phyloP scores from a whole-genome alignment of 169 alveolate species.

The Plasmodium gaboni region DNA sequence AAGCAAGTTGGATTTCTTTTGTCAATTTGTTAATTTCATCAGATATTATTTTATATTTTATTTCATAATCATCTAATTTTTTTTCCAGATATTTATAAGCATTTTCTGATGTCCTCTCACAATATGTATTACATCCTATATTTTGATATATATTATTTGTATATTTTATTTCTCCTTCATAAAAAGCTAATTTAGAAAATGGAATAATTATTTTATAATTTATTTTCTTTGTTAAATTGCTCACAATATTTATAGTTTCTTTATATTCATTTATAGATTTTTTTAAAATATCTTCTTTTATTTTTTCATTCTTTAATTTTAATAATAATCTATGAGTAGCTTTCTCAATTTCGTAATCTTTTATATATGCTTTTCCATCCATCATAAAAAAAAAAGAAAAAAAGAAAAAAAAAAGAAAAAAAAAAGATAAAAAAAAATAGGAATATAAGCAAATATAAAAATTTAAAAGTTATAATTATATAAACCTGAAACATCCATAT shows the following conservation, averaged over 20 bases:
- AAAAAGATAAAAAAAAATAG: too few species aligned
- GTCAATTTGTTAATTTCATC: slow-evolving; percentile 32
- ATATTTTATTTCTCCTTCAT: slow-evolving; percentile 66
- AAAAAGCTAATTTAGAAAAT: slow-evolving; percentile 54
- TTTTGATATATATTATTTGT: slow-evolving; percentile 53
- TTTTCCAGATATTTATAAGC: slow-evolving; percentile 27
- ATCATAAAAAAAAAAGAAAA: too few species aligned
- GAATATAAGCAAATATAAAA: too few species aligned
- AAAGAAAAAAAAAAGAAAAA: too few species aligned
- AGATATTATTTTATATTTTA: slow-evolving; percentile 22
- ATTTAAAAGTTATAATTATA: too few species aligned
- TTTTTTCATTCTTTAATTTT: slow-evolving; percentile 43
- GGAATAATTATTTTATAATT: slow-evolving; percentile 43
- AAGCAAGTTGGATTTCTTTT: slow-evolving; percentile 43
- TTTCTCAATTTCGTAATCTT: slow-evolving; percentile 37
- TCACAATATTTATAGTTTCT: slow-evolving; percentile 29
- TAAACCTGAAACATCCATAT: too few species aligned
- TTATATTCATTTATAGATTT: slow-evolving; percentile 39
- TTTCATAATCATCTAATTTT: slow-evolving; percentile 22
- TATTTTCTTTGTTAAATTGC: slow-evolving; percentile 34
- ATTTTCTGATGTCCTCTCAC: slow-evolving; percentile 61
- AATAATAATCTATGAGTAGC: slow-evolving; percentile 46
- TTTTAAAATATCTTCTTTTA: slow-evolving; percentile 52
- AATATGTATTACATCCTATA: slow-evolving; percentile 56
- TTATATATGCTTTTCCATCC: background rate